These are phyloP conservation scores for Parascedosporium putredinis DNA, from an alignment of 2,329 filamentous ascomycete species.

Conservation along the genomic window DNA sequence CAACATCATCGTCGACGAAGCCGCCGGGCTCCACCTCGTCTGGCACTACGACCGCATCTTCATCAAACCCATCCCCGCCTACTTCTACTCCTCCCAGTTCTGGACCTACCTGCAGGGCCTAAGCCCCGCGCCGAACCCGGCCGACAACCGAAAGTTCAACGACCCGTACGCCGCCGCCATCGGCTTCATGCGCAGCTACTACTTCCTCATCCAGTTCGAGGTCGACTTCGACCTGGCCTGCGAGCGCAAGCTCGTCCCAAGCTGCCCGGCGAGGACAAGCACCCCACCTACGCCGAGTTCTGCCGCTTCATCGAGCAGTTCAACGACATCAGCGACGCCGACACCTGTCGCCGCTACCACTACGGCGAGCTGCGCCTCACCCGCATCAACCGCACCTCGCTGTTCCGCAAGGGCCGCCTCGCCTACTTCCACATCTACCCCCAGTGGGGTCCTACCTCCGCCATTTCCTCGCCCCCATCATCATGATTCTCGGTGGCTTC, in stretches of 20 bases:
- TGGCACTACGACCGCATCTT: conserved; percentile 29
- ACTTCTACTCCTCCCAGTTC: conserved; percentile 23
- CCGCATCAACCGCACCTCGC: conserved; percentile 18
- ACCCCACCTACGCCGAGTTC: conserved; percentile 18
- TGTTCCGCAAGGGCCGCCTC: neutral
- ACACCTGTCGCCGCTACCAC: conserved; percentile 21
- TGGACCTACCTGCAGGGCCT: conserved; percentile 18
- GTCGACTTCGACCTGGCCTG: conserved; percentile 23
- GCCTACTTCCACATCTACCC: conserved; percentile 9
- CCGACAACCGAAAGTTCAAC: conserved; percentile 4
- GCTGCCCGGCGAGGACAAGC: conserved; percentile 9
- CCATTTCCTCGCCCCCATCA: conserved; percentile 5
- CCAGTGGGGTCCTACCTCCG: conserved; percentile 7
- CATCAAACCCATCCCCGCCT: conserved; percentile 30
- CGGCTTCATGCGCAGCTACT: conserved; percentile 26
- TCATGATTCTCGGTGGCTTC: conserved; percentile 1
- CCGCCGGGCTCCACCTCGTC: conserved; percentile 29
- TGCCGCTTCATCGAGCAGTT: conserved; percentile 21
- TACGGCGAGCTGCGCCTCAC: conserved; percentile 28
- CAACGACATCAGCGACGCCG: conserved; percentile 14
- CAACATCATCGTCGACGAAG: conserved; percentile 27
- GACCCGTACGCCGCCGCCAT: conserved; percentile 17
- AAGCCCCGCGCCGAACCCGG: conserved; percentile 7
- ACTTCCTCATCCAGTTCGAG: conserved; percentile 22
- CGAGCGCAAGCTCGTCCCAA: conserved; percentile 17